Percentiles rank a stretch among this genome's conserved stretches.
Conservation (phyloP, 805 yeast genomes). For the Candida glaebosa region DNA sequence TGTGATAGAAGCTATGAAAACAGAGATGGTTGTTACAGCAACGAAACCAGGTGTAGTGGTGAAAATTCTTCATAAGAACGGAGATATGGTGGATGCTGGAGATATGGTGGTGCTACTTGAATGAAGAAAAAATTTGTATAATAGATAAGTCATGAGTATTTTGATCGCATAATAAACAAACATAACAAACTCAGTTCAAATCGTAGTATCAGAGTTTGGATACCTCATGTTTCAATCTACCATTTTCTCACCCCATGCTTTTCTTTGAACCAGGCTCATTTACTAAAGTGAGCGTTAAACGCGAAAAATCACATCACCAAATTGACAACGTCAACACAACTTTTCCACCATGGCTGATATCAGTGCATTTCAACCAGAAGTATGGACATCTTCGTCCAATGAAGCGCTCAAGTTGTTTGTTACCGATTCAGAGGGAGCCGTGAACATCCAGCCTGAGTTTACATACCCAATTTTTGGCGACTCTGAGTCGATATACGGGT, state of each 20-base stretch:
- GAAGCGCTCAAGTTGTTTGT: slow-evolving; percentile 56
- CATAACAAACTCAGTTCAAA: too few relatives aligned
- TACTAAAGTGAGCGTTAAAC: too few relatives aligned
- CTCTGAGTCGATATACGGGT: slow-evolving; percentile 85
- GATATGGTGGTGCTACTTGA: slow-evolving; percentile 85
- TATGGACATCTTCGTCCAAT: slow-evolving; percentile 74
- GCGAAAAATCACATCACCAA: too few relatives aligned
- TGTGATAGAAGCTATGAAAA: slow-evolving; percentile 97
- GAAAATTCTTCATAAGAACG: slow-evolving; percentile 74
- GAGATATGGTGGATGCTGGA: slow-evolving; percentile 97
- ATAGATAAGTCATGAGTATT: not conserved
- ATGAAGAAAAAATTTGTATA: slow-evolving; percentile 11
- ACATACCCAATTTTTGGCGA: slow-evolving; percentile 96
- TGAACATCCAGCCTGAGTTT: slow-evolving; percentile 66
- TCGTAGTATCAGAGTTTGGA: too few relatives aligned
- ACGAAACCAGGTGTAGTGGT: slow-evolving; percentile 67
- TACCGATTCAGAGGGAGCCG: slow-evolving; percentile 56
- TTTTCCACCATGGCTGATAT: slow-evolving; percentile 1
- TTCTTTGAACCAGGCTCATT: too few relatives aligned
- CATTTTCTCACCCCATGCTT: too few relatives aligned
- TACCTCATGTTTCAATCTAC: too few relatives aligned
- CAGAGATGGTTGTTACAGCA: slow-evolving; percentile 87
- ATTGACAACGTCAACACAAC: too few relatives aligned
- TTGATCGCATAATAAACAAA: too few relatives aligned
- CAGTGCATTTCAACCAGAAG: slow-evolving; percentile 50